These are phyloP conservation scores for Astrothelium macrocarpum DNA, from an alignment of 495 filamentous ascomycete genomes.

Conservation along the genomic window DNA sequence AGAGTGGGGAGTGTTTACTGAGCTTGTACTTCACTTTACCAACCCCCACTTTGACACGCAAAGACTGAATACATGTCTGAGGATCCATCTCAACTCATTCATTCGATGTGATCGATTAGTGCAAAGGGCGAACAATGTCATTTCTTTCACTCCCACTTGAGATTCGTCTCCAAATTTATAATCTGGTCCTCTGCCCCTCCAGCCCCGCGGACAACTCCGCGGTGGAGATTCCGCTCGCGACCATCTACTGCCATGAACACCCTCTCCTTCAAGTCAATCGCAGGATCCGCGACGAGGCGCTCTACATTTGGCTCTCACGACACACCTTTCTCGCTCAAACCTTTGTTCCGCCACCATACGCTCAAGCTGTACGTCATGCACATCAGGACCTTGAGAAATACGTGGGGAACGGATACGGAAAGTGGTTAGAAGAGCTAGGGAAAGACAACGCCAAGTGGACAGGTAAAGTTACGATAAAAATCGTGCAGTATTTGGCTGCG, in stretches of 20 bases:
- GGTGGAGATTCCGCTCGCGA: neutral
- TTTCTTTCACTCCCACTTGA: neutral
- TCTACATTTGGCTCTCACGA: neutral
- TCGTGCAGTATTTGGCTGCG: neutral
- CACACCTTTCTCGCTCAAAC: neutral
- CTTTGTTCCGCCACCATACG: neutral
- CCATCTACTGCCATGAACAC: neutral
- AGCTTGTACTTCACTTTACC: too few relatives aligned
- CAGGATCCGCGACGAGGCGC: neutral
- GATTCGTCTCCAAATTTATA: neutral
- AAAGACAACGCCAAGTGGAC: neutral
- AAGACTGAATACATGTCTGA: neutral
- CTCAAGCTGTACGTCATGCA: neutral
- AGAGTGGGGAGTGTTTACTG: too few relatives aligned
- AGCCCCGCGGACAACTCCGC: neutral
- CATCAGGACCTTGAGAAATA: neutral
- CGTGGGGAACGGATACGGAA: neutral
- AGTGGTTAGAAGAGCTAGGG: neutral
- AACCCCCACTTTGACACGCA: neutral
- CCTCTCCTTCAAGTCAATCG: neutral
- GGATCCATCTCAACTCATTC: neutral
- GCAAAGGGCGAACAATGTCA: neutral
- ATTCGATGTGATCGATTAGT: neutral
- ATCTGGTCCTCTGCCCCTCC: neutral
- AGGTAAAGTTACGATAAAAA: neutral